Percentiles rank a stretch among this genome's conserved stretches.
Conservation (phyloP, 1,139 yeast species). For the Candida buenavistaensis region DNA sequence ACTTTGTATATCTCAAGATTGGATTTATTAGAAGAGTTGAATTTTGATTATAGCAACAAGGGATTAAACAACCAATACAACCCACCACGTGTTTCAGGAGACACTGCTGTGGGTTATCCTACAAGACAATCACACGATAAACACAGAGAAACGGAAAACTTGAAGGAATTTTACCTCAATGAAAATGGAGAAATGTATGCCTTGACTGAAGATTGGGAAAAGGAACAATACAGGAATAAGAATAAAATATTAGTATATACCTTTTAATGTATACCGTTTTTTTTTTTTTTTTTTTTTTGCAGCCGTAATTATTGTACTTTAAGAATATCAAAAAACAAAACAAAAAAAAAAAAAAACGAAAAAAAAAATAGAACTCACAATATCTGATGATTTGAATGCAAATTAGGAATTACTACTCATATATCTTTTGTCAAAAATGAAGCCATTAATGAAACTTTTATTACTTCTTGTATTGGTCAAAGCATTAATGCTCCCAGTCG, state of each 20-base stretch:
- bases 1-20: constrained; percentile 42
- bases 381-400: too few relatives aligned
- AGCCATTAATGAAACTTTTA: not conserved
- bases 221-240: constrained; percentile 20
- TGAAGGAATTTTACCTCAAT: constrained; percentile 31
- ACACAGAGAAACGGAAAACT: constrained; percentile 4
- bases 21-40: constrained; percentile 36
- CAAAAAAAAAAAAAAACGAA: too few relatives aligned
- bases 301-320: too few relatives aligned
- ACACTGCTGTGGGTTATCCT: not conserved
- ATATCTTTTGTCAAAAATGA: not conserved
- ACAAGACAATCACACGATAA: too few relatives aligned
- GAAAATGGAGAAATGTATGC: constrained; percentile 40
- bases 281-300: constrained; percentile 4
- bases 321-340: too few relatives aligned
- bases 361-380: too few relatives aligned
- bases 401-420: too few relatives aligned
- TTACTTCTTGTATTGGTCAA: constrained; percentile 1
- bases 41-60: constrained; percentile 29
- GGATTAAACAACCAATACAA: constrained; percentile 10
- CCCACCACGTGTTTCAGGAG: not conserved
- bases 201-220: constrained; percentile 25
- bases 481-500: constrained; percentile 12
- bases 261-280: constrained; percentile 6
- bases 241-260: constrained; percentile 40